These are phyloP conservation scores for Benincasa hispida DNA, from an alignment of 306 rosid species.

Conservation along the genomic window DNA sequence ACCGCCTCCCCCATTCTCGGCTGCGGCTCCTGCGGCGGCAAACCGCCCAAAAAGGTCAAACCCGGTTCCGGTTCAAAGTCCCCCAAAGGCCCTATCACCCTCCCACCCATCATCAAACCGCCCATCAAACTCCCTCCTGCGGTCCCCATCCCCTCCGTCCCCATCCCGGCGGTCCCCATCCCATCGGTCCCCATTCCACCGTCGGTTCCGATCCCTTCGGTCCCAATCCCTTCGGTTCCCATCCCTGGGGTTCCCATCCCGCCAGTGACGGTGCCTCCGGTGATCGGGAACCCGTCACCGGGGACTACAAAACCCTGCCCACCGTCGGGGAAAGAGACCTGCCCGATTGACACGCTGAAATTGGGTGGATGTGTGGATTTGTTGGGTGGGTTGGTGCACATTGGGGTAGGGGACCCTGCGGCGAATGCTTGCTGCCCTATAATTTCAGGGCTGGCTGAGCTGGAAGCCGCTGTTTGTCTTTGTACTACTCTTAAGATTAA, in stretches of 20 bases:
- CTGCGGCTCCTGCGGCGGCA: slow-evolving; percentile 54
- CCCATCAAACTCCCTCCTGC: slow-evolving; percentile 5
- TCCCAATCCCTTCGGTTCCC: neutral
- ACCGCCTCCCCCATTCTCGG: slow-evolving; percentile 57
- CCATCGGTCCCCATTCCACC: slow-evolving; percentile 1
- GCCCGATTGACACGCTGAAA: slow-evolving; percentile 81
- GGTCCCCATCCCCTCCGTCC: neutral
- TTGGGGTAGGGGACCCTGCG: slow-evolving; percentile 66
- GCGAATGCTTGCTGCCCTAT: slow-evolving; percentile 75
- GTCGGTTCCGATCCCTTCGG: neutral
- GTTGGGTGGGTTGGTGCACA: slow-evolving; percentile 61
- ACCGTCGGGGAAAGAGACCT: slow-evolving; percentile 33
- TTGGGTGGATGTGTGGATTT: slow-evolving; percentile 81
- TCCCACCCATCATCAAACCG: slow-evolving; percentile 8
- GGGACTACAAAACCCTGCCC: slow-evolving; percentile 20
- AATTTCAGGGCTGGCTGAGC: slow-evolving; percentile 53
- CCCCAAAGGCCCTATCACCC: slow-evolving; percentile 22
- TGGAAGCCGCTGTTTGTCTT: slow-evolving; percentile 82
- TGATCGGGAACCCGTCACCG: neutral
- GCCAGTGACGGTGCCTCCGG: neutral
- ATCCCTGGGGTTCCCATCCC: neutral
- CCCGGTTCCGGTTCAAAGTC: slow-evolving; percentile 12
- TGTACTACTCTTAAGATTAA: slow-evolving; percentile 86
- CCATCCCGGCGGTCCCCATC: neutral
- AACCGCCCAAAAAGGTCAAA: slow-evolving; percentile 24